phyloP scores from a whole-genome alignment of 2,329 filamentous ascomycete genomes.

The Cladosporium sp. region DNA sequence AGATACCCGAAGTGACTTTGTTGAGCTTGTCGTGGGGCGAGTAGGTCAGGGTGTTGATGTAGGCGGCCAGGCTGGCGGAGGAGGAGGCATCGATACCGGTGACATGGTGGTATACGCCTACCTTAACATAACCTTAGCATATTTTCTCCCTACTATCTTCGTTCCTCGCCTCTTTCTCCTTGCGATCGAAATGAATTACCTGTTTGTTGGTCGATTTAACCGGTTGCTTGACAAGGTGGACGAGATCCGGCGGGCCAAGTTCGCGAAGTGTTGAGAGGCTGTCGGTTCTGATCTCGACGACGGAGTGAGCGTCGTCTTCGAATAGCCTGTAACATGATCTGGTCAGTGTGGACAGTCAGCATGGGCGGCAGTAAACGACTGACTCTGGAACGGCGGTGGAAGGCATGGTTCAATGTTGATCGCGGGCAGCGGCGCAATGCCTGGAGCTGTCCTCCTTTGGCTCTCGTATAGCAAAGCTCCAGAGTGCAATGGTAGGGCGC shows the following conservation, averaged over 20 bases:
- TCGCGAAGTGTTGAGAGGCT: slow-evolving; percentile 80
- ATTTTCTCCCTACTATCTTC: neutral
- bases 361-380: slow-evolving; percentile 11
- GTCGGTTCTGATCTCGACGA: slow-evolving; percentile 89
- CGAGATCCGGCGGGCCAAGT: slow-evolving; percentile 90
- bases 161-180: neutral
- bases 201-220: slow-evolving; percentile 56
- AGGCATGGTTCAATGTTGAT: slow-evolving; percentile 7
- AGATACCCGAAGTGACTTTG: slow-evolving; percentile 90
- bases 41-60: slow-evolving; percentile 97
- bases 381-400: slow-evolving; percentile 29
- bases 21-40: slow-evolving; percentile 75
- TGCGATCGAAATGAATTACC: slow-evolving; percentile 36
- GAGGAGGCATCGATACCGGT: slow-evolving; percentile 96
- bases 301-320: slow-evolving; percentile 87
- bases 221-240: slow-evolving; percentile 82
- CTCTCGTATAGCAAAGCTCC: neutral
- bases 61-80: slow-evolving; percentile 91
- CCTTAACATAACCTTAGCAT: slow-evolving; percentile 46
- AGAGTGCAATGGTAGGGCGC: neutral
- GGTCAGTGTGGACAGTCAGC: neutral
- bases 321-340: slow-evolving; percentile 64
- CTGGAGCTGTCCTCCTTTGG: neutral
- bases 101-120: slow-evolving; percentile 95
- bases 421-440: neutral